Base-by-base conservation (phyloP, 306 rosid species). In the Quercus alba region DNA sequence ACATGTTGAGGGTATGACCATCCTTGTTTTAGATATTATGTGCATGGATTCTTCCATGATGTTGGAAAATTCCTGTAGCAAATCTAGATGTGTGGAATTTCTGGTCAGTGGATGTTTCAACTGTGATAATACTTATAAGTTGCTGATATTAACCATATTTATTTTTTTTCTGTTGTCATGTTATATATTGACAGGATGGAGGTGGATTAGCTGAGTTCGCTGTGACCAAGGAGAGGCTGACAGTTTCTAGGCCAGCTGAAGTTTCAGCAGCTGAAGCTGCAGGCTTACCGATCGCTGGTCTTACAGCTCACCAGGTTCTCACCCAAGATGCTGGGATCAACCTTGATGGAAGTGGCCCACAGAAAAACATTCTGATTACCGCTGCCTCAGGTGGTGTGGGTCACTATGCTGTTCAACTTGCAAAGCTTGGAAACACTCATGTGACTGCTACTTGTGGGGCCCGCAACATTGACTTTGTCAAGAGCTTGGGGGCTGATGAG, bases 361-460 rank as follows among this genome's bases (percentile, higher is more conserved):
- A 77, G 26, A 84, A 62, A 80, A 92, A 88, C 80, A 80, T 90
- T 82, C 81, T 90, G 52, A 81, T 87, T 11, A 92, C 88, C n/a
- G 91, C 91, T 33, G 90, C 93, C 73, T 90, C 93, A 0, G 93
- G 97, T 17, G 92, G 94, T 20, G 93, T 88, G 0, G 93, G 95
- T 25, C 85, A 79, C 14, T 90, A 81, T 35, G 91, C 91, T 31
- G 92, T 92, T 84, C 93, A 92, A 61, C 87, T 92, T 4, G 95
- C 95, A 21, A 92, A 90, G 78, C 83, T 90, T 0, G 92, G 91
- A 52, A 92, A 87, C 73, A 30, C 80, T 6, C 87, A 88, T 3
- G 92, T 88, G 15, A 92, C 97, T 0, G 94, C 92, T 64, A 92
- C 97, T 56, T 90, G 94, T 26, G 97, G 94, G 1, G 91, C 91